These are phyloP conservation scores for Claviceps paspali DNA, from an alignment of 2,329 filamentous ascomycete species.

Conservation along the genomic window DNA sequence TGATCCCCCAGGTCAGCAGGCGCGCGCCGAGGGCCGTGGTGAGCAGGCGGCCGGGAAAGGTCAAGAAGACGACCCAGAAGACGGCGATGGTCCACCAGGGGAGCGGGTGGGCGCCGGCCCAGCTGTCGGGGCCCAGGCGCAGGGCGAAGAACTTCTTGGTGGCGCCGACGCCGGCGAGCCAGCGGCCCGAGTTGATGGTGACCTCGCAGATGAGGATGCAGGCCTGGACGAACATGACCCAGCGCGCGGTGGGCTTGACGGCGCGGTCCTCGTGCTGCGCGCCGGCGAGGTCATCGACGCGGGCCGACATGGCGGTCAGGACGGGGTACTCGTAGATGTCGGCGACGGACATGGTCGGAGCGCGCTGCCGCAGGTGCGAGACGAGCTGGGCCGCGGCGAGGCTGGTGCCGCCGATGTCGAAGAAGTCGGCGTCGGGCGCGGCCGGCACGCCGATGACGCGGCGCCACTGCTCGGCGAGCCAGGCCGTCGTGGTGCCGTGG, in stretches of 20 bases:
- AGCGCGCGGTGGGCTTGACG: constrained; percentile 9
- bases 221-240: constrained; percentile 8
- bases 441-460: constrained; percentile 8
- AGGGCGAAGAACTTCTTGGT: constrained; percentile 7
- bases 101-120: constrained; percentile 6
- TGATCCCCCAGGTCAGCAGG: constrained; percentile 7
- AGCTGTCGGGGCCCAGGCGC: constrained; percentile 1
- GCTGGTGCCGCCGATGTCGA: constrained; percentile 11
- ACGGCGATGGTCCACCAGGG: constrained; percentile 8
- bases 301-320: constrained; percentile 7
- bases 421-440: constrained; percentile 7
- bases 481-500: constrained; percentile 7
- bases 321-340: constrained; percentile 10
- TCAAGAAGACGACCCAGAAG: constrained; percentile 7
- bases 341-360: constrained; percentile 10
- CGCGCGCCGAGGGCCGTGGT: constrained; percentile 5
- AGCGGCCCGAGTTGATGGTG: constrained; percentile 6
- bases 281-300: constrained; percentile 8
- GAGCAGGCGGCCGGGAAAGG: constrained; percentile 8
- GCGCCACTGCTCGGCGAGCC: constrained; percentile 10
- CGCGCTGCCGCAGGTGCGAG: constrained; percentile 8
- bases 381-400: constrained; percentile 11
- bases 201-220: constrained; percentile 6
- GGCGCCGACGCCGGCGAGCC: constrained; percentile 5
- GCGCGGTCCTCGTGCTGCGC: constrained; percentile 5